Evolutionary conservation across 1,139 yeast species (phyloP), one percentile per base, ranked within the genome.

Genomic region (Pichia sp.): DNA sequence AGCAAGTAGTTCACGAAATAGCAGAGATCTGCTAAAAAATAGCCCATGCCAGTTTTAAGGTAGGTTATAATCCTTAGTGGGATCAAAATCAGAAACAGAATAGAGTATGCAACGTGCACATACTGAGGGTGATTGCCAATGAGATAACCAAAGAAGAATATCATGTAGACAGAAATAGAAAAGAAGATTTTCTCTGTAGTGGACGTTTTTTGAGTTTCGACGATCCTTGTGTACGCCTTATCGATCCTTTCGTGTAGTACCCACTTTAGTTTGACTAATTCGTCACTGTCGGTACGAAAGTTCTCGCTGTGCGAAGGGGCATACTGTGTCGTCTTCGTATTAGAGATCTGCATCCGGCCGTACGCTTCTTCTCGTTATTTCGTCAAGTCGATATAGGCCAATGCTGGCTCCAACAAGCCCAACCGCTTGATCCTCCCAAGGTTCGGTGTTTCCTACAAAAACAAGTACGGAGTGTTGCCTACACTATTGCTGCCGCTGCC

Each of bases 1-100:
- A 88, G 72, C 57, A 93, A 72, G 32, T 81, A 63, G 65, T 93
- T 93, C 50, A 89, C 98, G 69, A 87, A 93, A 70, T 93, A 93
- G 71, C 99, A 93, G 61, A 93, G 75, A 70, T 93, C 99, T 0
- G 97, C 98, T 68, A 93, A 74, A 67, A 84, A 93, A 71, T 89
- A 93, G 60, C 92, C 96, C 71, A 79, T 90, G 15, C 87, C 81
- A 51, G 77, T 78, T 67, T 87, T 87, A 72, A 85, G 87, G 70
- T 89, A 93, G 0, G 95, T 82, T 70, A 90, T 85, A 64, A 87
- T 79, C 54, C 99, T 75, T 50, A 92, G 83, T 0, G 99, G 98
- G 84, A 92, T 81, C 58, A 93, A 74, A 1, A 87, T 62, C 7
- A 74, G 66, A 58, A 86, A 78, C 53, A 89, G 71, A 0, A 72